These are phyloP conservation scores for Colletotrichum cereale DNA, from an alignment of 2,329 filamentous ascomycete genomes.

Conservation along the genomic window DNA sequence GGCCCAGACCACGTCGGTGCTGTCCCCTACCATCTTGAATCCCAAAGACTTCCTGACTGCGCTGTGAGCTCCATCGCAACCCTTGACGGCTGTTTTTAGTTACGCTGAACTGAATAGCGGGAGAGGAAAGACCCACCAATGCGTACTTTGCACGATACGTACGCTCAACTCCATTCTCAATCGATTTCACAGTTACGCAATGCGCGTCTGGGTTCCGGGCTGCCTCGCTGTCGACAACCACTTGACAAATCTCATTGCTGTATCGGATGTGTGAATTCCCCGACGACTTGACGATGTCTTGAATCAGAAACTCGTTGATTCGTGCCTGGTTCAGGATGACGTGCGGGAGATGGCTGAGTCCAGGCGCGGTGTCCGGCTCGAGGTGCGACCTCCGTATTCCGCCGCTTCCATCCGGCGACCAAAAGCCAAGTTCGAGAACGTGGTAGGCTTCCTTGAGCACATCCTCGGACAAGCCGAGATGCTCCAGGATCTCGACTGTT, in stretches of 20 bases:
- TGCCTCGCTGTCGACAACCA: conserved; percentile 60
- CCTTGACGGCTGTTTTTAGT: conserved; percentile 16
- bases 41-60: conserved; percentile 63
- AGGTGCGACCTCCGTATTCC: conserved; percentile 61
- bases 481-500: conserved; percentile 73
- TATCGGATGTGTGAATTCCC: conserved; percentile 64
- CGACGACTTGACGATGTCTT: conserved; percentile 59
- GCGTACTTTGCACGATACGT: conserved; percentile 30
- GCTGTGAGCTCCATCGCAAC: conserved; percentile 65
- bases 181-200: conserved; percentile 53
- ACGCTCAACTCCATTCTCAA: conserved; percentile 54
- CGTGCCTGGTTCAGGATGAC: conserved; percentile 69
- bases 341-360: conserved; percentile 66
- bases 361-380: conserved; percentile 66
- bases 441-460: conserved; percentile 70
- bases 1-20: conserved; percentile 67
- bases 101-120: background rate
- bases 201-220: conserved; percentile 54
- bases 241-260: conserved; percentile 61
- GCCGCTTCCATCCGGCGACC: conserved; percentile 53
- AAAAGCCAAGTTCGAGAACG: conserved; percentile 69
- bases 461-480: conserved; percentile 66
- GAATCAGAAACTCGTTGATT: conserved; percentile 64
- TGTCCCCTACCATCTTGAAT: conserved; percentile 71
- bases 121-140: background rate